phyloP scores from a whole-genome alignment of 257 asterid species.

The Solanum dulcamara region DNA sequence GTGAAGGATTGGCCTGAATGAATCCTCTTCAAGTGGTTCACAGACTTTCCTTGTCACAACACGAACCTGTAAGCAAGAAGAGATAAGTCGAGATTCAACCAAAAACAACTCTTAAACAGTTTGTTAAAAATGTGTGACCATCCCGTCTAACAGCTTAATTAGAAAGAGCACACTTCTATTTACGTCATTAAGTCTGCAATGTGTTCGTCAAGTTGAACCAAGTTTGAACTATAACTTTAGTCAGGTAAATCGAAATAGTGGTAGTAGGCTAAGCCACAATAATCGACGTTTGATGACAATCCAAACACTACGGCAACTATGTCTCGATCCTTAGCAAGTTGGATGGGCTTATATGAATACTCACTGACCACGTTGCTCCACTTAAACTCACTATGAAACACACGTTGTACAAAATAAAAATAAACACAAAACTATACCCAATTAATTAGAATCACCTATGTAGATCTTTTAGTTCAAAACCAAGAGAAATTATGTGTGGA shows the following conservation, averaged over 20 bases:
- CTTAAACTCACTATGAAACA: background rate
- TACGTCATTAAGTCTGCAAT: background rate
- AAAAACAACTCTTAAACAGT: background rate
- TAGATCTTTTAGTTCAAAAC: background rate
- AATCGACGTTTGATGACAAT: background rate
- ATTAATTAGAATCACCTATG: background rate
- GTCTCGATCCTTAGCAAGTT: background rate
- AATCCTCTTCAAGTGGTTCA: constrained; percentile 90
- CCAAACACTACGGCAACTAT: background rate
- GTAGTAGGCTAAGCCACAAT: background rate
- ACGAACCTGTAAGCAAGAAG: constrained; percentile 37
- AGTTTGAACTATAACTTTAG: background rate
- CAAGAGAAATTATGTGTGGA: background rate
- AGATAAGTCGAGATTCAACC: background rate
- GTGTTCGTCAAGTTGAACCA: background rate
- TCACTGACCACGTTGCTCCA: background rate
- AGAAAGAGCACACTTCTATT: background rate
- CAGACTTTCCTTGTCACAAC: constrained; percentile 73
- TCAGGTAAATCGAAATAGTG: background rate
- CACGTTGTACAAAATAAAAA: background rate
- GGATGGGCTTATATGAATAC: background rate
- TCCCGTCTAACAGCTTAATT: background rate
- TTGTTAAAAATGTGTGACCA: background rate
- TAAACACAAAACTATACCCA: background rate
- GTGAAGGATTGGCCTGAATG: constrained; percentile 94